Evolutionary conservation across 139 green algal genomes (phyloP).

Genomic region (Nannochloris sp.): DNA sequence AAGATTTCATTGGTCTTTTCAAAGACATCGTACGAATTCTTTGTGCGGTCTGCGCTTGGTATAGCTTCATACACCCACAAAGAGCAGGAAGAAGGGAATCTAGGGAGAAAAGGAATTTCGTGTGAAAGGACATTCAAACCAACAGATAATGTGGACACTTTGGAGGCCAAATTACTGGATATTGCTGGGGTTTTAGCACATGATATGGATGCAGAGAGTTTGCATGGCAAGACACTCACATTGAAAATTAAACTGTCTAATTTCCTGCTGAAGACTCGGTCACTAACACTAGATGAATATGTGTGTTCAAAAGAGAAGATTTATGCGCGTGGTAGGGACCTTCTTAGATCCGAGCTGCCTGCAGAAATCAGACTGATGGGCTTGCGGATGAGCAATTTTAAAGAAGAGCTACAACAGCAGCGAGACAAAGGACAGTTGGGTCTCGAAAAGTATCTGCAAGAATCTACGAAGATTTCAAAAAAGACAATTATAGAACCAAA

Average conservation of each 20-base stretch:
- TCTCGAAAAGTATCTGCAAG: background rate
- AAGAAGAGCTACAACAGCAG: slow-evolving; percentile 9
- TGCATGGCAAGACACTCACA: slow-evolving; percentile 68
- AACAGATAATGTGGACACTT: slow-evolving; percentile 8
- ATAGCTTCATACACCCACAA: slow-evolving; percentile 41
- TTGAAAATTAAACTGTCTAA: slow-evolving; percentile 72
- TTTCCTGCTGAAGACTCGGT: slow-evolving; percentile 62
- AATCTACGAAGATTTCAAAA: no score
- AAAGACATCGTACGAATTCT: slow-evolving; percentile 38
- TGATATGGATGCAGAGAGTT: slow-evolving; percentile 53
- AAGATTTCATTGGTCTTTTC: slow-evolving; percentile 60
- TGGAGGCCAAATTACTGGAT: slow-evolving; percentile 50
- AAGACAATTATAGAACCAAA: no score
- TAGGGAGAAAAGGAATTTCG: slow-evolving; percentile 71
- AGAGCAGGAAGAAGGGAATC: slow-evolving; percentile 28
- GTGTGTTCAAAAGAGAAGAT: slow-evolving; percentile 47
- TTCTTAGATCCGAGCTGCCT: slow-evolving; percentile 66
- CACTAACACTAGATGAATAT: slow-evolving; percentile 50
- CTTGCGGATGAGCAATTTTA: slow-evolving; percentile 59
- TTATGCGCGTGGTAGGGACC: slow-evolving; percentile 31
- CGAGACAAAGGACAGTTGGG: slow-evolving; percentile 13
- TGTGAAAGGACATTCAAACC: slow-evolving; percentile 67
- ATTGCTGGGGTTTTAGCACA: slow-evolving; percentile 51
- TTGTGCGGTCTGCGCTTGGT: slow-evolving; percentile 51
- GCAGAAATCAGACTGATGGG: slow-evolving; percentile 72